Evolutionary conservation across 768 basidiomycete species (phyloP), one percentile per base, ranked within the genome.

Genomic region (Auricularia sp.): DNA sequence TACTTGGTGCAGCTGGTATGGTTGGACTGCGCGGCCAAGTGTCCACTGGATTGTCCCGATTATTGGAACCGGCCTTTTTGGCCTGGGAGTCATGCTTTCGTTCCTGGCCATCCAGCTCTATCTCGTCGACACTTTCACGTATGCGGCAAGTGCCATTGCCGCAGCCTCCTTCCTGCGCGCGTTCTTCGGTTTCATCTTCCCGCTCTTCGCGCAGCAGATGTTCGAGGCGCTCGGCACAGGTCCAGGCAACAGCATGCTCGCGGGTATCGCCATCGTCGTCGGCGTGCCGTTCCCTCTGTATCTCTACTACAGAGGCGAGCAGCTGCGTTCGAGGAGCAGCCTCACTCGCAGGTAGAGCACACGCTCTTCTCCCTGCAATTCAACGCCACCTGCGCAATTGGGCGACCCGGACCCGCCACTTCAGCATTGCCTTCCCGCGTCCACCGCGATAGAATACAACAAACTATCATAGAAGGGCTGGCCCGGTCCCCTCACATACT

Each of bases 281-380:
- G 69, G 69, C 10, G 66, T 69, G 39, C 68, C 68, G 4, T 70
- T 69, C 61, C 69, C 69, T 2, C 36, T 69, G 1, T 70, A 51
- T 47, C 37, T 70, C 33, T 70, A 65, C 33, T 70, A 36, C 61
- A 61, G 47, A n/a, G 68, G 68, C 2, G 68, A 62, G 36, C 21
- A 66, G 37, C 21, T 68, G 62, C 56, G 56, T 18, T n/a, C 54
- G 2, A 8, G 54, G 29, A 54, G 54, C 29, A n/a, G n/a, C n/a
- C 54, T 54, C 11, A 54, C 29, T 8, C 54, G 54, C 29, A 8
- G 54, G 29, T 54, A 54, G 54, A 29, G 54, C 39, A 42, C 39
- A 42, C 13, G 39, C 39, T 42, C 39, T 42, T 8, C 39, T 42
- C 39, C 13, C 13, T 42, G 39, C 39, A 42, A 7, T 14, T 42